These are phyloP conservation scores for Hansenula sp. DNA, from an alignment of 1,139 yeast genomes.

Conservation along the genomic window DNA sequence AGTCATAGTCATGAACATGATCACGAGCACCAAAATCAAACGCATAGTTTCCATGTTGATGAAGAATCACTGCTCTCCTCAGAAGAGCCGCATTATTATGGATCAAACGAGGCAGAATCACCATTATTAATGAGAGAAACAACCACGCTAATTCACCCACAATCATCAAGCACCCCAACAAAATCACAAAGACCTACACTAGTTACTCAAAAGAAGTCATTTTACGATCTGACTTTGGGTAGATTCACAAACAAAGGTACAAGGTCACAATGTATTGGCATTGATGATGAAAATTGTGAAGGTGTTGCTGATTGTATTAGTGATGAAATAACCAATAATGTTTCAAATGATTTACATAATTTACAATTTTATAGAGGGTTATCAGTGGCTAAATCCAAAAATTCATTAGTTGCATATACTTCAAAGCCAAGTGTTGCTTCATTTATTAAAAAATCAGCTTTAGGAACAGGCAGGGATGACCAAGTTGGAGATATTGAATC, in stretches of 20 bases:
- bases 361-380: conserved; percentile 20
- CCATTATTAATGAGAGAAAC: conserved; percentile 10
- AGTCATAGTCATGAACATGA: conserved; percentile 5
- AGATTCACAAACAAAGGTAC: not conserved
- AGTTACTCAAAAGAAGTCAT: not conserved
- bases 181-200: not conserved
- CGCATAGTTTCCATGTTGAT: conserved; percentile 7
- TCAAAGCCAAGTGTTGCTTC: not conserved
- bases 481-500: not conserved
- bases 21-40: no score
- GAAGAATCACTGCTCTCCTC: conserved; percentile 8
- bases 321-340: conserved; percentile 14
- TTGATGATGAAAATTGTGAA: conserved; percentile 17
- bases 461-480: not conserved
- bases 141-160: not conserved
- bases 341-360: conserved; percentile 22
- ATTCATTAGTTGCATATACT: conserved; percentile 21
- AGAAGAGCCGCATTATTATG: not conserved
- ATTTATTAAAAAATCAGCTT: not conserved
- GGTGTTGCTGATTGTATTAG: conserved; percentile 14
- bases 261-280: conserved; percentile 11
- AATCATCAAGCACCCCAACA: not conserved
- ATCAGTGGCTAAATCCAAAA: conserved; percentile 7
- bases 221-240: conserved; percentile 1
- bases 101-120: conserved; percentile 11